Evolutionary conservation across 1,284 basidiomycete genomes (phyloP), one percentile per base, ranked within the genome.

Genomic region (Leccinum subrobustum): DNA sequence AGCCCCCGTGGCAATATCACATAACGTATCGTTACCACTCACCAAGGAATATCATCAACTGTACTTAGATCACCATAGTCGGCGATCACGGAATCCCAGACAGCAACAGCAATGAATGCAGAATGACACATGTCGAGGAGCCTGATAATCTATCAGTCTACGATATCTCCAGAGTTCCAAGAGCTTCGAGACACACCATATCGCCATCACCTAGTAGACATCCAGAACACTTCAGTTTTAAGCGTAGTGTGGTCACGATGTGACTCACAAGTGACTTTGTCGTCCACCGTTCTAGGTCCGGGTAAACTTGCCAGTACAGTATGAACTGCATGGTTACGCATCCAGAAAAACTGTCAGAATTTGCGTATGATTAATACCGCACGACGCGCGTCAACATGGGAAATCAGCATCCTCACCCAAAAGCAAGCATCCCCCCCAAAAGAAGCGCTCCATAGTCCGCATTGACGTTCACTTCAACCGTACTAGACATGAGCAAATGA

Each of bases 251-350:
- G 33, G 25, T 8, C 27, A 7, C 7, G 18, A 31, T 1, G 9
- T 7, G 25, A 61, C 69, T 56, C 37, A 73, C 69, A 53, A 70
- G 16, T 0, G 25, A 53, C 39, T 63, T 69, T 35, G 54, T 69
- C 12, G 23, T 44, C 68, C 66, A 66, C 31, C 42, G 44, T 3
- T 70, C 68, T 1, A 25, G 11, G 4, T 7, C 37, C 0, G 67
- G 18, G 47, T 64, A 60, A 20, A 44, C 2, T 20, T 69, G 65
- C 61, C 51, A 72, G 33, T 71, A 72, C 29, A 71, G 25, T n/a
- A 68, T 52, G 31, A 67, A 71, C 54, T 70, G 68, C 61, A 70
- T 62, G 37, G 50, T 70, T 16, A 70, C 58, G 16, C 71, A 73
- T 53, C 71, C 68, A 2, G 68, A 70, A 33, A 70, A 61, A 29